Evolutionary conservation across 1,284 basidiomycete species (phyloP).

Genomic region (Ceratobasidium sp.): DNA sequence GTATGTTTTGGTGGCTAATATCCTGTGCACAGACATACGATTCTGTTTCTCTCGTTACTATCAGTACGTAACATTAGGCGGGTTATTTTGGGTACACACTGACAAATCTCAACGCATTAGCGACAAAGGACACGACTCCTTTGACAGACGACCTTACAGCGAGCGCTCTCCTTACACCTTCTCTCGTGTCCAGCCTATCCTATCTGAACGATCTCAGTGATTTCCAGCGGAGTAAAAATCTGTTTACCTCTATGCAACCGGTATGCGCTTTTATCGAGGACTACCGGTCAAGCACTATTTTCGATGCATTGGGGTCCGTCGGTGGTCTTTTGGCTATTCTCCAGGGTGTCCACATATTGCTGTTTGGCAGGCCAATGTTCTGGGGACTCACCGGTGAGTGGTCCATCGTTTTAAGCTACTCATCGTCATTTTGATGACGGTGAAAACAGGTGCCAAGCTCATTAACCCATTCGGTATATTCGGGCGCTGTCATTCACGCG

Average conservation of each 20-base stretch:
- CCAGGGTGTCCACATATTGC: slow-evolving; percentile 3
- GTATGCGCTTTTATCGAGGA: slow-evolving; percentile 14
- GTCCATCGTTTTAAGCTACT: not conserved
- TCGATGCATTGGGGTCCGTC: slow-evolving; percentile 13
- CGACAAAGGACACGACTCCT: slow-evolving; percentile 1
- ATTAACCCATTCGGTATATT: slow-evolving; percentile 11
- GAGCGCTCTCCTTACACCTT: slow-evolving; percentile 5
- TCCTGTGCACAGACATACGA: not conserved
- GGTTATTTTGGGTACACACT: not conserved
- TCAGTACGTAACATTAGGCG: not conserved
- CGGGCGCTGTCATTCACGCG: not conserved
- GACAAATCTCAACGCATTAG: not conserved
- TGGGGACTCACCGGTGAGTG: slow-evolving; percentile 22
- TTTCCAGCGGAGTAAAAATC: not conserved
- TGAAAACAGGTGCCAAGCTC: slow-evolving; percentile 2
- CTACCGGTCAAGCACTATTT: slow-evolving; percentile 13
- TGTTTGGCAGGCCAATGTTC: slow-evolving; percentile 21
- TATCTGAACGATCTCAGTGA: not conserved
- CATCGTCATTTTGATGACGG: not conserved
- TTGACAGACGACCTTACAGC: not conserved
- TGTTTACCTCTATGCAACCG: not conserved
- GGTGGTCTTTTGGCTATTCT: slow-evolving; percentile 19
- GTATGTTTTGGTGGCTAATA: not conserved
- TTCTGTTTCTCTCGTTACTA: not conserved
- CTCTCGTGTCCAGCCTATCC: not conserved